These are phyloP conservation scores for Rhynchospora tenuis DNA, from an alignment of 176 grass and related monocot species.

Conservation along the genomic window DNA sequence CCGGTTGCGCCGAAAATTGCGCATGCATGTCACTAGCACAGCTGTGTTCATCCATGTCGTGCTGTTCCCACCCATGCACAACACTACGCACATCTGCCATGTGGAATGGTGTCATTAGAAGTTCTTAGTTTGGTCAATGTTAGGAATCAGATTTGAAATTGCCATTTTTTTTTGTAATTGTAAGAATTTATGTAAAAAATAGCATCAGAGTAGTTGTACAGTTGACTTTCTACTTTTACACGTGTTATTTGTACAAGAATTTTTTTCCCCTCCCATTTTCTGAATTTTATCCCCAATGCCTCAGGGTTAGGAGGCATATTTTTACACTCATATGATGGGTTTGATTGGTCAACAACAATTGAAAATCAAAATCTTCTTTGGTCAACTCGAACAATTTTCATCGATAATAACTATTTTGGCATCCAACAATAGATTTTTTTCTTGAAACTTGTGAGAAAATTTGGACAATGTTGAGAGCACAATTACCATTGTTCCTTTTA, in stretches of 20 bases:
- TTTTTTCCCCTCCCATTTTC: too few species aligned
- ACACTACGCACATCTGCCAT: slow-evolving; percentile 83
- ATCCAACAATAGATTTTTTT: neutral
- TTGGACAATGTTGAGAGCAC: neutral
- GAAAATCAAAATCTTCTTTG: too few species aligned
- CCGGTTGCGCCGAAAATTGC: slow-evolving; percentile 81
- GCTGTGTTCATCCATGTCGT: slow-evolving; percentile 99
- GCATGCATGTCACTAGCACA: slow-evolving; percentile 95
- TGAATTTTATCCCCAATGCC: too few species aligned
- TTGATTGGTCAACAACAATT: too few species aligned
- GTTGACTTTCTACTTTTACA: neutral
- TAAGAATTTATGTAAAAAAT: neutral
- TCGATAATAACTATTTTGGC: neutral
- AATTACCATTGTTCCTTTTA: too few species aligned
- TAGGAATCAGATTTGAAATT: neutral
- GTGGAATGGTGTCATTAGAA: neutral
- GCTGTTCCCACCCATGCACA: slow-evolving; percentile 94
- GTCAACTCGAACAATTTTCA: too few species aligned
- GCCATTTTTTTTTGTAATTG: neutral
- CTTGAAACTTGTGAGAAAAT: neutral
- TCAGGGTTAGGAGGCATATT: too few species aligned
- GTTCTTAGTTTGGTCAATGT: neutral
- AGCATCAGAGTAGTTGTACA: neutral
- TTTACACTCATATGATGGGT: too few species aligned
- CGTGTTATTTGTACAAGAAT: neutral